These are phyloP conservation scores for Taiwanofungus camphoratus DNA, from an alignment of 1,284 basidiomycete species.

Conservation along the genomic window DNA sequence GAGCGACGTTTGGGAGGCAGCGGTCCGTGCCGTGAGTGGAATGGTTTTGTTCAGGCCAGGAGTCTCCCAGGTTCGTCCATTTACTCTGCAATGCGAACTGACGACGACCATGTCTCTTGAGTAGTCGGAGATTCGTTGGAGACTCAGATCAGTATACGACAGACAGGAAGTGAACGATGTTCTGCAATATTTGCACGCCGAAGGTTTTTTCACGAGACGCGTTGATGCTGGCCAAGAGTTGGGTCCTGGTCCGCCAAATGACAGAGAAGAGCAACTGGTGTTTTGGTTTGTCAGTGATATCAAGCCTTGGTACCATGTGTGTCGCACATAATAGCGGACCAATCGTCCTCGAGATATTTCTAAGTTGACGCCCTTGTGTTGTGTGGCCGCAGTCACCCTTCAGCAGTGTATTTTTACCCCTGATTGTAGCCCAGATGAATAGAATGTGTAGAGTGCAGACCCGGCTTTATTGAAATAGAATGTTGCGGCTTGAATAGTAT, in stretches of 20 bases:
- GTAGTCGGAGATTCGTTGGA: constrained; percentile 64
- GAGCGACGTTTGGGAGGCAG: constrained; percentile 62
- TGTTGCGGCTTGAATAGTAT: too few relatives aligned
- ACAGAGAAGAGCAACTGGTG: constrained; percentile 43
- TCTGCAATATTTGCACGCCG: constrained; percentile 47
- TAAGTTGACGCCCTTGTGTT: too few relatives aligned
- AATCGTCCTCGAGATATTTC: too few relatives aligned
- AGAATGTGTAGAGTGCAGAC: too few relatives aligned
- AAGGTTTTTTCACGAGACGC: constrained; percentile 39
- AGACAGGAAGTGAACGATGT: constrained; percentile 69
- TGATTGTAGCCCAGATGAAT: too few relatives aligned
- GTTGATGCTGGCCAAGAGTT: constrained; percentile 12
- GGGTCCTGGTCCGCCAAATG: constrained; percentile 31
- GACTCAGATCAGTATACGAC: constrained; percentile 65
- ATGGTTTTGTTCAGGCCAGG: constrained; percentile 67
- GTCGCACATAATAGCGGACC: too few relatives aligned
- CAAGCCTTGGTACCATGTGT: constrained; percentile 50
- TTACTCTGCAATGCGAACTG: constrained; percentile 2
- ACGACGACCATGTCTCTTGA: neutral
- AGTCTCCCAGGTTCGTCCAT: constrained; percentile 58
- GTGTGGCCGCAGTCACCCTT: too few relatives aligned
- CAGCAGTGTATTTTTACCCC: too few relatives aligned
- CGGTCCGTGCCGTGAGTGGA: constrained; percentile 60
- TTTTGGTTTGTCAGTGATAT: constrained; percentile 39
- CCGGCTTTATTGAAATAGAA: too few relatives aligned